Evolutionary conservation across 2,329 filamentous ascomycete genomes (phyloP), one percentile per base, ranked within the genome.

Genomic region (Pestalotiopsis sp.): DNA sequence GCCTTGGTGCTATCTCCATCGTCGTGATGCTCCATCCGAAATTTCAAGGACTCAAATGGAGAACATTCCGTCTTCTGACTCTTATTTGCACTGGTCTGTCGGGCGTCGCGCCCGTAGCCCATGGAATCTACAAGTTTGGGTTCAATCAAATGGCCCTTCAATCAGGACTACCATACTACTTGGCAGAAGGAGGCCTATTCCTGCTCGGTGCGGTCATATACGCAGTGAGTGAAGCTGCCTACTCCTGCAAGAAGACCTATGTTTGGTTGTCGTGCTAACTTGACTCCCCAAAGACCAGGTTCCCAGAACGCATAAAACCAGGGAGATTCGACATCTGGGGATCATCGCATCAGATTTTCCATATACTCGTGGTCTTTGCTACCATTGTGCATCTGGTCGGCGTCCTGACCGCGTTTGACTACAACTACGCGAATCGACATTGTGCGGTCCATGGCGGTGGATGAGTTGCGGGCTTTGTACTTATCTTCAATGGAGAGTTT

Each of bases 331-430:
- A 85, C 70, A 79, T 82, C 39, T 81, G 76, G 69, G 67, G 81
- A 17, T 78, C 79, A 3, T 84, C 82, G 14, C 82, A 84, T 68
- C 82, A 84, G 69, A 78, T 84, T 6, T 84, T 84, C 66, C 82
- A 85, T 65, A 71, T 82, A 11, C 75, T 83, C 6, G 81, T 84
- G 10, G 82, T 83, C 0, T 39, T 83, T 4, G 81, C 79, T 5
- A 79, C 79, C 30, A 70, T 76, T 35, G 73, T 80, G 13, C 80
- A 85, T 73, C 69, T 83, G 55, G 71, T 78, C 57, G 81, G 76
- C n/a, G 68, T 79, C 26, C 65, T 78, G 30, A 55, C 70, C 35
- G 75, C 73, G 1, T 76, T 74, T 7, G 67, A 68, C 17, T 68
- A 68, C 56, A 68, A 68, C 56, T 65, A 61, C 26, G 35, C 22